Percentiles rank a stretch among this genome's conserved stretches.
Evolutionary conservation across 2,329 filamentous ascomycete species (phyloP).

Genomic region (Thielaviopsis musarum): DNA sequence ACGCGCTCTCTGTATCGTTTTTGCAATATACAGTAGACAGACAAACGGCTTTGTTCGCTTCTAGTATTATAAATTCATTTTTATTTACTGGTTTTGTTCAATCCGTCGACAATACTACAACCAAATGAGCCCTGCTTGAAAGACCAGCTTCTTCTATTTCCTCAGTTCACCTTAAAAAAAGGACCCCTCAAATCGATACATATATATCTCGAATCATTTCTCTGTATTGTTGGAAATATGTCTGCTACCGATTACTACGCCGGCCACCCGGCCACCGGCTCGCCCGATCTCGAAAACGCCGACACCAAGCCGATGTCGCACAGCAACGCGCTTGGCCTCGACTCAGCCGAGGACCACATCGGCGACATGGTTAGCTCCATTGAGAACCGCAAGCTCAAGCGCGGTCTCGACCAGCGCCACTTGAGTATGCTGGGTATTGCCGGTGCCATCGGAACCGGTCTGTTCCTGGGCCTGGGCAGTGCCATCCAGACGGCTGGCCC

Average conservation of each 20-base stretch:
- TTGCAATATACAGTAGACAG: slow-evolving; percentile 11
- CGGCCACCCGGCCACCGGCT: background rate
- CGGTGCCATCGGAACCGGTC: slow-evolving; percentile 42
- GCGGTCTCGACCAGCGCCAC: slow-evolving; percentile 31
- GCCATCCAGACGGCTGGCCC: slow-evolving; percentile 35
- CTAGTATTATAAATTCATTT: background rate
- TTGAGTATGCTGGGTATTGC: slow-evolving; percentile 46
- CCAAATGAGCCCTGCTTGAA: background rate
- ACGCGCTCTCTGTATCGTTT: slow-evolving; percentile 9
- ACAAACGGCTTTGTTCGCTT: background rate
- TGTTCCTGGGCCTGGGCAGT: slow-evolving; percentile 41
- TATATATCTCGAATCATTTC: background rate
- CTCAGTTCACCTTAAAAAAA: too few species aligned
- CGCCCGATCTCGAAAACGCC: slow-evolving; percentile 3
- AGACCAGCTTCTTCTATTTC: background rate
- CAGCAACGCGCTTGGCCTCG: slow-evolving; percentile 5
- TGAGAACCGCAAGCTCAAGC: slow-evolving; percentile 33
- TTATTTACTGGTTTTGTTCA: background rate
- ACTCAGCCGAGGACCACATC: slow-evolving; percentile 15
- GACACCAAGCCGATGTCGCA: background rate
- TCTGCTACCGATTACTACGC: background rate
- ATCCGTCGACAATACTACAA: background rate
- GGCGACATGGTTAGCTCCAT: slow-evolving; percentile 29
- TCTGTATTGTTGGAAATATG: background rate
- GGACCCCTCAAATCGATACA: too few species aligned